Conservation (phyloP, 305 asterid species). For the Fraxinus sp. region DNA sequence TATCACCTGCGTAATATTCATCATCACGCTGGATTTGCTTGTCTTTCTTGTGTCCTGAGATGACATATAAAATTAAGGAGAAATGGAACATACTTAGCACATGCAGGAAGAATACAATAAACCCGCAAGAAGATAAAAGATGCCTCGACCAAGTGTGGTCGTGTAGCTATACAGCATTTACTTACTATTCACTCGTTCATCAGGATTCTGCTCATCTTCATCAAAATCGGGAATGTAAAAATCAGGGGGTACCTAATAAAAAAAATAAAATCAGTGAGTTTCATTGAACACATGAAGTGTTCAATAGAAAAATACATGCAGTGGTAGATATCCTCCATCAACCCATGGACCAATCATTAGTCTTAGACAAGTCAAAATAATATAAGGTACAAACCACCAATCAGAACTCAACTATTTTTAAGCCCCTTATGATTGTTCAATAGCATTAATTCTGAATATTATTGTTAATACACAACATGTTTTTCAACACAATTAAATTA, state of each 20-base stretch:
- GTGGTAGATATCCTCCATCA: neutral
- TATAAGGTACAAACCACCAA: slow-evolving; percentile 7
- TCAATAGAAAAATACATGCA: neutral
- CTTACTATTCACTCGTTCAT: slow-evolving; percentile 84
- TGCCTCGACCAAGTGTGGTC: neutral
- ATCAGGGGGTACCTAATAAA: slow-evolving; percentile 87
- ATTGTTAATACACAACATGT: slow-evolving; percentile 11
- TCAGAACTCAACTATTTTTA: neutral
- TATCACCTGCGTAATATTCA: slow-evolving; percentile 88
- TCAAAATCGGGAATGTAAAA: slow-evolving; percentile 86
- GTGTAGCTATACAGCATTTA: slow-evolving; percentile 16
- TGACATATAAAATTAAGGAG: slow-evolving; percentile 14
- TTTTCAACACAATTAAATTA: neutral
- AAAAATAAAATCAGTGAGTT: slow-evolving; percentile 7
- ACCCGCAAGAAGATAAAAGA: neutral
- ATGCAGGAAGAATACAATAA: neutral
- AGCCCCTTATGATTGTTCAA: neutral
- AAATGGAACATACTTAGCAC: neutral
- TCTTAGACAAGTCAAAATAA: neutral
- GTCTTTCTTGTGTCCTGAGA: slow-evolving; percentile 75
- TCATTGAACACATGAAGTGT: neutral
- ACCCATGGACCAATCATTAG: neutral
- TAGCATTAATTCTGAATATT: neutral
- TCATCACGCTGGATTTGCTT: slow-evolving; percentile 91
- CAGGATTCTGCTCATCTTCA: slow-evolving; percentile 86